phyloP scores from a whole-genome alignment of 352 stramenopile genomes.

The Pseudoperonospora humuli region DNA sequence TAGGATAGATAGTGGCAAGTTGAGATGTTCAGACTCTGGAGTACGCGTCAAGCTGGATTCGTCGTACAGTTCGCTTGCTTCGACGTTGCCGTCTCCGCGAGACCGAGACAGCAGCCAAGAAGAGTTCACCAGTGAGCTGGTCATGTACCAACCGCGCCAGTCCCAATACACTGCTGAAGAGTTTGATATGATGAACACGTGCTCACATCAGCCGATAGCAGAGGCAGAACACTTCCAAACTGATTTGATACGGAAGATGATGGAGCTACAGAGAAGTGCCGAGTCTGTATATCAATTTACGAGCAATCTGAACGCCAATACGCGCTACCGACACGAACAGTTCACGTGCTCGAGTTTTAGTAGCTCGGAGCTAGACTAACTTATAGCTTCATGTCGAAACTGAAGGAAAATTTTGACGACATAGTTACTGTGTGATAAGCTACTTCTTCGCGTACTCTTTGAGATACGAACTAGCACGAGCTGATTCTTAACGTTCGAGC shows the following conservation, averaged over 20 bases:
- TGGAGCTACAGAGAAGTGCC: slow-evolving; percentile 41
- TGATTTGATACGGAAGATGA: slow-evolving; percentile 43
- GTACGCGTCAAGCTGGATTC: slow-evolving; percentile 3
- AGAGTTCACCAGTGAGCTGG: slow-evolving; percentile 13
- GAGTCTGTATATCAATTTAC: slow-evolving; percentile 57
- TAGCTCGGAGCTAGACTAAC: slow-evolving; percentile 26
- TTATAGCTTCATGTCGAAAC: too few species aligned
- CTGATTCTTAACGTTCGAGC: too few species aligned
- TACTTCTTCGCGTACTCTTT: too few species aligned
- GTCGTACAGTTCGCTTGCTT: slow-evolving; percentile 17
- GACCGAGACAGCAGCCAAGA: slow-evolving; percentile 15
- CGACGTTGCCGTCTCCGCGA: slow-evolving; percentile 9
- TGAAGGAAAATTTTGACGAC: too few species aligned
- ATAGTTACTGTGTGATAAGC: too few species aligned
- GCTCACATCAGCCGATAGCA: neutral
- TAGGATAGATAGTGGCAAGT: slow-evolving; percentile 7
- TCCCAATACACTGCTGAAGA: slow-evolving; percentile 9
- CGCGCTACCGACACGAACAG: slow-evolving; percentile 10
- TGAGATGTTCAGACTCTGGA: neutral
- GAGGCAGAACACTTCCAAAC: neutral
- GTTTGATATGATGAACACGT: slow-evolving; percentile 11
- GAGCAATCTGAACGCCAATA: slow-evolving; percentile 32
- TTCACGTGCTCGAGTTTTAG: slow-evolving; percentile 3
- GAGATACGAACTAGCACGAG: too few species aligned
- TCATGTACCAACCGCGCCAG: slow-evolving; percentile 9